Evolutionary conservation across 306 rosid genomes (phyloP).

Genomic region (Canavalia gladiata): DNA sequence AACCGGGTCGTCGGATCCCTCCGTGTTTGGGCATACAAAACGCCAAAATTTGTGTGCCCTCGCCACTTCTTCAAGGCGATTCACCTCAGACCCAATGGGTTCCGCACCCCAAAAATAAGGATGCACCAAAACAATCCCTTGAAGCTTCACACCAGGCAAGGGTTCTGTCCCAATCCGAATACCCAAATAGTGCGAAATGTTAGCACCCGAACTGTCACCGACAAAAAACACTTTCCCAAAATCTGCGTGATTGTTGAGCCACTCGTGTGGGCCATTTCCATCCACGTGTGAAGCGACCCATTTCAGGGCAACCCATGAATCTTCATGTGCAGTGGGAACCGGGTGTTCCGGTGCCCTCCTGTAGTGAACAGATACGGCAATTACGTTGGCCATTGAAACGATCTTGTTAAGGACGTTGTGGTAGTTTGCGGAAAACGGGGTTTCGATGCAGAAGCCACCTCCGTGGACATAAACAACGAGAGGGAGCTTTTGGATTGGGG

Average conservation of each 20-base stretch:
- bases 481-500: conserved; percentile 64
- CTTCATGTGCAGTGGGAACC: conserved; percentile 64
- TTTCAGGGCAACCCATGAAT: conserved; percentile 66
- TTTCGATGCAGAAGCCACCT: conserved; percentile 71
- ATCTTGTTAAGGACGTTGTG: conserved; percentile 56
- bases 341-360: conserved; percentile 80
- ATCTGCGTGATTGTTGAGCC: conserved; percentile 67
- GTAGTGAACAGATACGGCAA: conserved; percentile 76
- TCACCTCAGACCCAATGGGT: conserved; percentile 51
- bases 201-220: conserved; percentile 87
- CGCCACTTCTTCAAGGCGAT: background rate
- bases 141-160: conserved; percentile 50
- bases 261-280: conserved; percentile 64
- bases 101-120: conserved; percentile 76
- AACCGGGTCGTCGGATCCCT: conserved; percentile 67
- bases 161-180: conserved; percentile 60
- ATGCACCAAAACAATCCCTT: conserved; percentile 65
- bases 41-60: conserved; percentile 58
- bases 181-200: conserved; percentile 64
- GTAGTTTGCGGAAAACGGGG: conserved; percentile 66
- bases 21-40: conserved; percentile 51
- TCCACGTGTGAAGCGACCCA: conserved; percentile 69
- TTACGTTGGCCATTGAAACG: conserved; percentile 49
- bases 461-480: conserved; percentile 75
- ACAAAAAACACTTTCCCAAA: conserved; percentile 56